phyloP scores from a whole-genome alignment of 164 flowering plant species.

The Houttuynia cordata region DNA sequence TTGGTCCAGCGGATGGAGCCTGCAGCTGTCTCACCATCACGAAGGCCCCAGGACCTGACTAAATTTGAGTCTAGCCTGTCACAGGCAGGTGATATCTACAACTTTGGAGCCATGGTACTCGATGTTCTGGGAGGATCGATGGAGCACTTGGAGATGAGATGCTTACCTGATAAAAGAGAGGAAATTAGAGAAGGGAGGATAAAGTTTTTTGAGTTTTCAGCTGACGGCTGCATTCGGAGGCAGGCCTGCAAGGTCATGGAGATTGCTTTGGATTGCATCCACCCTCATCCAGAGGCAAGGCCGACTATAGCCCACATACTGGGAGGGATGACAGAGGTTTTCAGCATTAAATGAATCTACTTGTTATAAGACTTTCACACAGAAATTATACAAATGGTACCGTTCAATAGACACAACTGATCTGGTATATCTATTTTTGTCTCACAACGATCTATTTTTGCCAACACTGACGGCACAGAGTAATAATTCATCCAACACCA shows the following conservation, averaged over 20 bases:
- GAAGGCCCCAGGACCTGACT: constrained; percentile 4
- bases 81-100: constrained; percentile 26
- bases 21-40: not conserved
- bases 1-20: constrained; percentile 16
- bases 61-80: constrained; percentile 3
- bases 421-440: too few species aligned
- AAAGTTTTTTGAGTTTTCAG: constrained; percentile 25
- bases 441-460: too few species aligned
- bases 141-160: constrained; percentile 5
- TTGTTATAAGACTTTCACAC: too few species aligned
- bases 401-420: too few species aligned
- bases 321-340: not conserved
- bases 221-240: constrained; percentile 21
- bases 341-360: not conserved
- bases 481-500: too few species aligned
- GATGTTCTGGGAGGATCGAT: constrained; percentile 31
- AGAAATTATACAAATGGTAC: too few species aligned
- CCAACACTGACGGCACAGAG: too few species aligned
- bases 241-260: constrained; percentile 31
- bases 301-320: constrained; percentile 27
- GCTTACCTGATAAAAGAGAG: constrained; percentile 13
- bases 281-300: constrained; percentile 21
- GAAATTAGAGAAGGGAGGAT: constrained; percentile 14
- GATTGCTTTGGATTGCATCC: constrained; percentile 31
- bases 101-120: constrained; percentile 34